Conservation (phyloP, 2,329 filamentous ascomycete genomes). For the Fonsecaea multimorphosa region DNA sequence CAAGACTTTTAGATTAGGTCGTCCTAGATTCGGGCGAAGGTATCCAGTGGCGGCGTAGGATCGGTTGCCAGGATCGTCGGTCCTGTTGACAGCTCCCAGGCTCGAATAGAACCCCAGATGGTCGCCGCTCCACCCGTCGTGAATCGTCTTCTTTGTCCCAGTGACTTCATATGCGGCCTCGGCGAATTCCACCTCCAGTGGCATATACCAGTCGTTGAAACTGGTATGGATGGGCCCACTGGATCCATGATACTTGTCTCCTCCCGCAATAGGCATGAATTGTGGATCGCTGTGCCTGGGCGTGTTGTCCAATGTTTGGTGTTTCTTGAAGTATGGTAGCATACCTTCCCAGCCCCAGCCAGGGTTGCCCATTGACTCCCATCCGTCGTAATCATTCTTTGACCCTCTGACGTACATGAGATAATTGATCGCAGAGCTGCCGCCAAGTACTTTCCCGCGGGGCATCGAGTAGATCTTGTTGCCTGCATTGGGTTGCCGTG, state of each 20-base stretch:
- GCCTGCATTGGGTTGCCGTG: constrained; percentile 34
- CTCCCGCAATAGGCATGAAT: constrained; percentile 41
- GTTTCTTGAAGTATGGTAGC: constrained; percentile 40
- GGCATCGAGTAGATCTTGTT: constrained; percentile 39
- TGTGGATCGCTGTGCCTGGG: constrained; percentile 37
- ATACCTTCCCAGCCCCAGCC: constrained; percentile 46
- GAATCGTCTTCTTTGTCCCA: constrained; percentile 40
- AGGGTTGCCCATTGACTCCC: constrained; percentile 47
- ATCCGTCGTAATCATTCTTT: constrained; percentile 46
- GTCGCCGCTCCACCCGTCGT: constrained; percentile 35
- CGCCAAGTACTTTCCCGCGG: constrained; percentile 44
- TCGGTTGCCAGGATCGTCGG: constrained; percentile 39
- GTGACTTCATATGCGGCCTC: constrained; percentile 45
- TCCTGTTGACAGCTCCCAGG: constrained; percentile 34
- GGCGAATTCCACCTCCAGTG: constrained; percentile 47
- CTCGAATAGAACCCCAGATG: constrained; percentile 36
- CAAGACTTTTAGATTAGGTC: constrained; percentile 56
- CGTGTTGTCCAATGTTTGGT: constrained; percentile 41
- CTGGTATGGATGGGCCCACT: constrained; percentile 40
- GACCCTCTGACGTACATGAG: constrained; percentile 42
- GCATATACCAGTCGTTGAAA: constrained; percentile 45
- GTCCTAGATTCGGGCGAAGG: constrained; percentile 43
- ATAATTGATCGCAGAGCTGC: constrained; percentile 44
- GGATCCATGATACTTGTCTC: constrained; percentile 37
- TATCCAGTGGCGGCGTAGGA: constrained; percentile 53